Base-by-base conservation (phyloP, 352 stramenopile species). In the Phytophthora hibernalis region DNA sequence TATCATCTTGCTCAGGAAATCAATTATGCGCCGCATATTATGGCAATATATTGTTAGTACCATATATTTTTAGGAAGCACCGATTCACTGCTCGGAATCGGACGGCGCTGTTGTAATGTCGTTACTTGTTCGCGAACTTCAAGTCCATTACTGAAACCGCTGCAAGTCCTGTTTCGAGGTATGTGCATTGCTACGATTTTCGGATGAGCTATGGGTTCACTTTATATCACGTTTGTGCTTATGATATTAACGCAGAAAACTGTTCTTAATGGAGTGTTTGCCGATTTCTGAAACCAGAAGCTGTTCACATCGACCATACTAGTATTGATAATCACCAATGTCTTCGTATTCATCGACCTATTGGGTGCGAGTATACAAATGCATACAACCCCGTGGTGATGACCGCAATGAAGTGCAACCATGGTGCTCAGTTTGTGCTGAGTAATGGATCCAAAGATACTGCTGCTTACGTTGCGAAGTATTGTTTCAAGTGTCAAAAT, bases 291-390 rank as follows among this genome's bases (percentile, higher is more conserved):
- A 69, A 67, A n/a, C 62, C 63, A 10, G 58, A 66, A 21, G 5
- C 48, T 45, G 33, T 45, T 28, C n/a, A 61, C 16, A 8, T 24
- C 0, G 50, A 33, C 0, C 0, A 9, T 0, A 62, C 58, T 7
- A 21, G 0, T 0, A 55, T 73, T 21, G 44, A 54, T 3, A 5
- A 65, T 2, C 31, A 37, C 0, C 12, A 1, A 0, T 50, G 51
- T 5, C 16, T 77, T 1, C 21, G 1, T 0, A 33, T 77, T 8
- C 58, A 70, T 28, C 58, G 54, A 0, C 10, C 49, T 1, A 45
- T 73, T 8, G 63, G 64, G 0, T 73, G 64, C 7, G 63, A 77
- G 38, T 80, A 80, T 35, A 44, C 76, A 3, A 80, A 76, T n/a
- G 10, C 61, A 3, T 80, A 71, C 54, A 80, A 70, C 11, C 21